These are phyloP conservation scores for Colletotrichum nymphaeae DNA, from an alignment of 2,329 filamentous ascomycete species.

Conservation along the genomic window DNA sequence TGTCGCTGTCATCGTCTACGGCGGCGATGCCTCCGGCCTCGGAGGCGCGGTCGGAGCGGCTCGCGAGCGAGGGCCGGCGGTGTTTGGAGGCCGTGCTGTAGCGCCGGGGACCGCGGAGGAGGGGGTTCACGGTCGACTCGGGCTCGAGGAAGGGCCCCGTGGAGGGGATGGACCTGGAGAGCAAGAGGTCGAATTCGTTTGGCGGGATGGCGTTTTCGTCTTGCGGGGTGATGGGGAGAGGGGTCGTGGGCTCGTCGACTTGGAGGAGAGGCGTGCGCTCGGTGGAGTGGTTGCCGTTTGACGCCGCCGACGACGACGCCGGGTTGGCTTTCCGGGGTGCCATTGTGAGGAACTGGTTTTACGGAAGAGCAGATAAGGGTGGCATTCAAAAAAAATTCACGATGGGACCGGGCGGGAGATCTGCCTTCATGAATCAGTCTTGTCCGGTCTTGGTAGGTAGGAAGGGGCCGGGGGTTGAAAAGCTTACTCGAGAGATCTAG, in stretches of 20 bases:
- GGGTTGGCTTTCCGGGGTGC: background rate
- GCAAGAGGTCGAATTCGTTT: slow-evolving; percentile 49
- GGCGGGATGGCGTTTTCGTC: slow-evolving; percentile 43
- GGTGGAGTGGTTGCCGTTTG: background rate
- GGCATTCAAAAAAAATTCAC: background rate
- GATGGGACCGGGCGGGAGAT: background rate
- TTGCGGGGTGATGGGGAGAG: slow-evolving; percentile 32
- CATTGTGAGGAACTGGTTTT: background rate
- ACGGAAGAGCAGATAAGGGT: background rate
- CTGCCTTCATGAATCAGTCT: slow-evolving; percentile 6
- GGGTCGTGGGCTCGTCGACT: slow-evolving; percentile 18
- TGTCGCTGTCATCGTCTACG: background rate
- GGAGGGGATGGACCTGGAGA: slow-evolving; percentile 54
- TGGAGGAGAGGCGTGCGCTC: slow-evolving; percentile 28
- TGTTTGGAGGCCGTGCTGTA: slow-evolving; percentile 39
- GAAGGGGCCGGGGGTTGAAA: background rate
- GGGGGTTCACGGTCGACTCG: slow-evolving; percentile 52
- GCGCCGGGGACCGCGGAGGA: slow-evolving; percentile 49
- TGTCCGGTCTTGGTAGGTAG: background rate
- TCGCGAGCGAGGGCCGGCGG: slow-evolving; percentile 20
- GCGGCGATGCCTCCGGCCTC: background rate
- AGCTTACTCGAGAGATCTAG: background rate
- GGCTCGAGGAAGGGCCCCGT: slow-evolving; percentile 52
- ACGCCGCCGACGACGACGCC: background rate
- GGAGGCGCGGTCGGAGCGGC: slow-evolving; percentile 18